Conservation (phyloP, 2,329 filamentous ascomycete genomes). For the Diaporthe citrichinensis region DNA sequence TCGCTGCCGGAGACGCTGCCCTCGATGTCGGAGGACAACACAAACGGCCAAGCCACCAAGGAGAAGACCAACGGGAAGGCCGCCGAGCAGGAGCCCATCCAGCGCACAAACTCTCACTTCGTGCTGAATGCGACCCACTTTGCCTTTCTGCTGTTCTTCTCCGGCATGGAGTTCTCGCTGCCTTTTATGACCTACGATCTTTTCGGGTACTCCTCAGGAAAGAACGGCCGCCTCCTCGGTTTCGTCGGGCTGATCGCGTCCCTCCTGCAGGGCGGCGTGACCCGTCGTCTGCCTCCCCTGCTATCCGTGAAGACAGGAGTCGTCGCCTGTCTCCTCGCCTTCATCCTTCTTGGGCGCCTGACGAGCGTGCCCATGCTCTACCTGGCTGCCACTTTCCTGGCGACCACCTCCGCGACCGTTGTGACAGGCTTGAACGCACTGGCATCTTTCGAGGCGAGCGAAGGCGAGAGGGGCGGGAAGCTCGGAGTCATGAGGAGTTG, state of each 20-base stretch:
- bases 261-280: slow-evolving; percentile 92
- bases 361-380: slow-evolving; percentile 80
- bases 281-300: slow-evolving; percentile 85
- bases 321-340: slow-evolving; percentile 81
- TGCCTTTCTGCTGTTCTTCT: slow-evolving; percentile 95
- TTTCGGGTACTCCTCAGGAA: slow-evolving; percentile 83
- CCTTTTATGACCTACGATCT: slow-evolving; percentile 98
- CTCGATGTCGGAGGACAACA: slow-evolving; percentile 57
- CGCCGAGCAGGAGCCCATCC: slow-evolving; percentile 47
- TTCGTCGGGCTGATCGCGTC: slow-evolving; percentile 93
- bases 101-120: slow-evolving; percentile 84
- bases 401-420: slow-evolving; percentile 92
- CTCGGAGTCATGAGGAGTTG: slow-evolving; percentile 84
- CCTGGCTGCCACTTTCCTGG: slow-evolving; percentile 84
- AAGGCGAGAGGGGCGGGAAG: slow-evolving; percentile 86
- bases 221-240: slow-evolving; percentile 89
- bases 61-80: slow-evolving; percentile 45
- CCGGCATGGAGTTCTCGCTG: slow-evolving; percentile 93
- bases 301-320: slow-evolving; percentile 85
- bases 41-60: slow-evolving; percentile 45
- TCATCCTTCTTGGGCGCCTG: slow-evolving; percentile 82
- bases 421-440: slow-evolving; percentile 94
- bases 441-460: slow-evolving; percentile 88
- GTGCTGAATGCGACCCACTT: slow-evolving; percentile 90
- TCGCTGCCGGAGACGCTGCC: slow-evolving; percentile 90